Base-by-base conservation (phyloP, 805 yeast genomes). In the Isabelozyma rhagii region DNA sequence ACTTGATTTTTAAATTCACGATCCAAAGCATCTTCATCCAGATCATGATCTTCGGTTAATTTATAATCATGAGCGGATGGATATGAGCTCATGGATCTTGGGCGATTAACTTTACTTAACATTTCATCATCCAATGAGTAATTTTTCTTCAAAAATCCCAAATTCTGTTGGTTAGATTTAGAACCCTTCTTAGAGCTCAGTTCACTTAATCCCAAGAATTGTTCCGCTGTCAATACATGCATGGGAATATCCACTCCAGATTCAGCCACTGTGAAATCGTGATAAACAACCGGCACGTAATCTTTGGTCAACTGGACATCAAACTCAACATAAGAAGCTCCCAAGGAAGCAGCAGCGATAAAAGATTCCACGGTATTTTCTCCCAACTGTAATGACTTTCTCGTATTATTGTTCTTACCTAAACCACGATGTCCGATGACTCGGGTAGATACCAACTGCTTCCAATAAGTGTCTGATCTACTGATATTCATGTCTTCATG, bases 361-460 rank as follows among this genome's bases (percentile, higher is more conserved):
- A 93, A 93, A 0, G 96, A 88, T 60, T 93, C 97, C 17, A 93
- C 87, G 0, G 98, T 93, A 65, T 93, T 93, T 61, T 93, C 98
- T 41, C 98, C 98, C 52, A 93, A 77, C 67, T 93, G 98, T 60
- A 93, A 77, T 3, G 96, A 87, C 53, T 82, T 84, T 44, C 85
- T 78, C 41, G 79, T 78, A 50, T 83, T 78, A 46, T 80, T 78
- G 68, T 93, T 93, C 72, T 91, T 92, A 56, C 98, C 98, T 55
- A 90, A 74, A 5, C 98, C 98, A 61, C 98, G 81, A 67, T 93
- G 98, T 1, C 98, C 98, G 68, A 93, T 93, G 25, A 93, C 96
- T 51, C 97, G 78, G 1, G 97, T 89, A 0, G 93, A 81, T 4
- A 88, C 91, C 48, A 90, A 72, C 11, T 94, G 89, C 61, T 87